Percentiles rank a stretch among this genome's conserved stretches.
Evolutionary conservation across 805 yeast species (phyloP).

Genomic region (Wickerhamiella allomyrinae): DNA sequence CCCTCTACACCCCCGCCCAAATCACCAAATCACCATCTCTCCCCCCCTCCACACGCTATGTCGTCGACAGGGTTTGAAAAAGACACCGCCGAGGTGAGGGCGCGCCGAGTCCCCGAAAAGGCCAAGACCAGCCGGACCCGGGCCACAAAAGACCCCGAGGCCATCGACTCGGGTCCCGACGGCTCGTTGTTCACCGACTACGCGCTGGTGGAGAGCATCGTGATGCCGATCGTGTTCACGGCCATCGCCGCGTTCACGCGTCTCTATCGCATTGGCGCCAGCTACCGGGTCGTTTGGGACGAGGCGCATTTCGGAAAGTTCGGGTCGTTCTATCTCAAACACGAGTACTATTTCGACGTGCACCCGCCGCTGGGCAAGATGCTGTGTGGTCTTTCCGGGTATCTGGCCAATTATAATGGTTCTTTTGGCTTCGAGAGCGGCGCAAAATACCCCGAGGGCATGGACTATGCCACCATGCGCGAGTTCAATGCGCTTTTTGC

Average conservation of each 20-base stretch:
- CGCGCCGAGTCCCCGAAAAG: neutral
- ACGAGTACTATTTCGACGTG: constrained; percentile 87
- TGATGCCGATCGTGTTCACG: constrained; percentile 44
- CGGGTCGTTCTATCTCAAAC: constrained; percentile 50
- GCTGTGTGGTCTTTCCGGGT: constrained; percentile 81
- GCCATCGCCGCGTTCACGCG: constrained; percentile 56
- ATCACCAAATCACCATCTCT: neutral
- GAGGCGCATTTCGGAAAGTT: constrained; percentile 38
- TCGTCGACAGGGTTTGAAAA: constrained; percentile 2
- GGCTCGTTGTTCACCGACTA: constrained; percentile 18
- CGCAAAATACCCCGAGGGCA: constrained; percentile 56
- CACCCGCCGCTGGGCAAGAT: constrained; percentile 98
- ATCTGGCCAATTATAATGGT: constrained; percentile 83
- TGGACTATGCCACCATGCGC: constrained; percentile 74
- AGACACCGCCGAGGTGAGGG: neutral
- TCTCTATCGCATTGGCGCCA: constrained; percentile 57
- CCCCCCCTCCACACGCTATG: neutral
- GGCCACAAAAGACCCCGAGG: neutral
- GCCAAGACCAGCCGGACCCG: too few species aligned
- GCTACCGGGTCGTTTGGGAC: constrained; percentile 53
- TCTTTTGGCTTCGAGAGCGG: constrained; percentile 82
- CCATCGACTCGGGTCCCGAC: constrained; percentile 7
- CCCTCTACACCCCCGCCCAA: neutral
- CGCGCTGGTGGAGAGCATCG: constrained; percentile 24
- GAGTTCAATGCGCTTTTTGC: constrained; percentile 64